Evolutionary conservation across 2,329 filamentous ascomycete genomes (phyloP).

Genomic region (Xylaria arbuscula): DNA sequence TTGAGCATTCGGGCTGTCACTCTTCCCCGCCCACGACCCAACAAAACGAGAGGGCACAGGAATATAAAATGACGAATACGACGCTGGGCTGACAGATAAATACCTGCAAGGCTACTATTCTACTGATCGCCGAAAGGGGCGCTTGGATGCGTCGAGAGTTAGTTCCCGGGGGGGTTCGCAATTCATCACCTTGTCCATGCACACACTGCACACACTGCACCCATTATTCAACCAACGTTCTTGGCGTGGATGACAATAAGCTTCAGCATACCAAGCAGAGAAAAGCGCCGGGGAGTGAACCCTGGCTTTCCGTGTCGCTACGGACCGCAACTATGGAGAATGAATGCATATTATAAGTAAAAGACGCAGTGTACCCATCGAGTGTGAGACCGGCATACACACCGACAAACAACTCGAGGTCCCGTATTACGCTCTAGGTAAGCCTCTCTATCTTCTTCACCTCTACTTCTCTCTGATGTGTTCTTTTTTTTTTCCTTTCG

Average conservation of each 20-base stretch:
- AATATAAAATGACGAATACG: conserved; percentile 47
- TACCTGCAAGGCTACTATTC: conserved; percentile 43
- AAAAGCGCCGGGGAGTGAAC: conserved; percentile 31
- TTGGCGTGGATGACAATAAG: conserved; percentile 24
- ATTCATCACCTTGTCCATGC: conserved; percentile 24
- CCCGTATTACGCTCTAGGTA: conserved; percentile 5
- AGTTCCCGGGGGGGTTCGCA: conserved; percentile 18
- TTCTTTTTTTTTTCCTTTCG: background rate
- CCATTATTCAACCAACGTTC: conserved; percentile 11
- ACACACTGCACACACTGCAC: background rate
- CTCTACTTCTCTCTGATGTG: conserved; percentile 12
- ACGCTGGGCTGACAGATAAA: conserved; percentile 35
- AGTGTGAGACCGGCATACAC: conserved; percentile 9
- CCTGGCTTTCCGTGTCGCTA: conserved; percentile 32
- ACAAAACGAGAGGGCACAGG: conserved; percentile 26
- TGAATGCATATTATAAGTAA: conserved; percentile 3
- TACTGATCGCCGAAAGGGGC: conserved; percentile 25
- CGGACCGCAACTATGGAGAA: conserved; percentile 27
- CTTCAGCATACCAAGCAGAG: conserved; percentile 22
- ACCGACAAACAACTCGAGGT: conserved; percentile 17
- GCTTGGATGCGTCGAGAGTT: conserved; percentile 17
- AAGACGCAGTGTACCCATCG: conserved; percentile 11
- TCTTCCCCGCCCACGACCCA: conserved; percentile 33
- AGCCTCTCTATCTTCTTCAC: conserved; percentile 7
- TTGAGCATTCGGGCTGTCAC: conserved; percentile 18